Evolutionary conservation across 345 rosid species (phyloP), one percentile per base, ranked within the genome.

Genomic region (Ceriops zippeliana): DNA sequence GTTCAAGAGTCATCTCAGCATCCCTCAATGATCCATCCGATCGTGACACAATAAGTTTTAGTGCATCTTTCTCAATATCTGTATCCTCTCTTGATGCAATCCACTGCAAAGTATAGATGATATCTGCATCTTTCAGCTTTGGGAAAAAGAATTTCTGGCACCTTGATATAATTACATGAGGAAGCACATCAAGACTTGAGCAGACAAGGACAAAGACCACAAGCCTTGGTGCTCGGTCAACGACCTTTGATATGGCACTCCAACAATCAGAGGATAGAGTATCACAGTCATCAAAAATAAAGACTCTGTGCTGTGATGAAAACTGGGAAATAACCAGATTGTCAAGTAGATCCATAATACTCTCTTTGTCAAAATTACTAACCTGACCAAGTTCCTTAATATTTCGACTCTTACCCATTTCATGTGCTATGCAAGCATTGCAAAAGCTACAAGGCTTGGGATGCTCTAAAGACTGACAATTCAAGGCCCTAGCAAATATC

Each of bases 11-110:
- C 98, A 96, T 96, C 74, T 89, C 88, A 0, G 98, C 96, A 73
- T 96, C 98, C 83, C 99, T 84, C 77, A 96, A 79, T 1, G 99
- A 96, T 65, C 99, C 99, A 79, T 96, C 98, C 15, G 99, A 96
- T 71, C 86, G 85, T n/a, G 96, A 90, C 58, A 98, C 95, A 76
- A 96, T 90, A 68, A 96, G 95, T 62, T 90, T 92, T 64, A 92
- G 75, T 0, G 98, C 99, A 47, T 92, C 90, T 63, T 79, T 86
- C 58, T 87, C 90, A 51, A 95, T 92, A 64, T 84, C 87, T 24
- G 91, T 67, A 58, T 78, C 82, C 81, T 95, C 98, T 76, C 79
- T 87, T 38, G 87, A 84, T 20, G 92, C 87, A 73, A 95, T 86
- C 84, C 83, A 69, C 73, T 90, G 96, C 78, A 95, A 73, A 49